Base-by-base conservation (phyloP, 1,284 basidiomycete genomes). In the Cutaneotrichosporon mucoides region DNA sequence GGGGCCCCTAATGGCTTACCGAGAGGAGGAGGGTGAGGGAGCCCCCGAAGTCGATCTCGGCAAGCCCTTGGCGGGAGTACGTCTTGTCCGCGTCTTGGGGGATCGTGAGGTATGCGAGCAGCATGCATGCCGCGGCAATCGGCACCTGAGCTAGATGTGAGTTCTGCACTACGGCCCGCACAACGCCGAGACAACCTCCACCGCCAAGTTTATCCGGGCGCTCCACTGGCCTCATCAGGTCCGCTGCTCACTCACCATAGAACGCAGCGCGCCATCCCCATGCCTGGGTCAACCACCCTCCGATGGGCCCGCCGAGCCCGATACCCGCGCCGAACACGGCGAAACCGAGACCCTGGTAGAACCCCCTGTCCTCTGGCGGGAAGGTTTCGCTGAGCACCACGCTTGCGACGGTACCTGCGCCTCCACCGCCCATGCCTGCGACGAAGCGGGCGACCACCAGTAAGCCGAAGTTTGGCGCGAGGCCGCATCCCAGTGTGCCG, bases 231-330 rank as follows among this genome's bases (percentile, higher is more conserved):
- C n/a, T n/a, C n/a, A n/a, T n/a, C n/a, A n/a, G n/a, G n/a, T n/a
- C n/a, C n/a, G n/a, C n/a, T n/a, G n/a, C 3, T 5, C 5, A 15
- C 58, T 52, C 38, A 55, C 58, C 53, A 16, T 56, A 60, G 52
- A 80, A 80, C 3, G 76, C 77, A 5, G 69, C 66, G n/a, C 77
- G 63, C 79, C 78, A 80, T 0, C 79, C 79, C 11, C 73, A 66
- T 6, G 62, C 61, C 55, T 79, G 76, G 11, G 76, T 77, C 52
- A 78, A 60, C 55, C 67, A 68, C 0, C 79, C 79, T 2, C 79
- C 79, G 9, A 79, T 60, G 2, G 77, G 77, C 2, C 76, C 79
- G 9, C 79, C 79, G 5, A 77, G 62, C 1, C 73, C 76, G 13
- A 66, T 65, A 0, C 78, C 77, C 0, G 73, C 59, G 1, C 75